Conservation (phyloP, 257 asterid species). For the Solanum virginianum region DNA sequence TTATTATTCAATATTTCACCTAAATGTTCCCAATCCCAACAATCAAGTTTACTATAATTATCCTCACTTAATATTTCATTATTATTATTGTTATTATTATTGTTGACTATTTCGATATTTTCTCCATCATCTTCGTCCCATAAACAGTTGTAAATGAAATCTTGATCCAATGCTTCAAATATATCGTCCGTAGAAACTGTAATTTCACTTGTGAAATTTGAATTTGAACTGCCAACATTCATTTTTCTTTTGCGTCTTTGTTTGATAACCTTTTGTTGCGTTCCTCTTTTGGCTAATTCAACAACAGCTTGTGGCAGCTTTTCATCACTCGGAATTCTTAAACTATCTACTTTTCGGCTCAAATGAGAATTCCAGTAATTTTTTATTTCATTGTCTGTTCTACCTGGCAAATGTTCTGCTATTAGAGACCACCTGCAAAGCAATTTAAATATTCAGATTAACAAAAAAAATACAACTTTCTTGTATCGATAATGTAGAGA, state of each 20-base stretch:
- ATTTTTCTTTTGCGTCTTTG: constrained; percentile 17
- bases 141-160: neutral
- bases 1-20: neutral
- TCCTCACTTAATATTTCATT: neutral
- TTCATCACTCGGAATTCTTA: constrained; percentile 17
- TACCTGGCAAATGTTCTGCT: constrained; percentile 66
- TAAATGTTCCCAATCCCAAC: constrained; percentile 22
- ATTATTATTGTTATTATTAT: neutral
- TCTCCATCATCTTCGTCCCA: neutral
- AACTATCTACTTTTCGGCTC: constrained; percentile 38
- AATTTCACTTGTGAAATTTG: neutral
- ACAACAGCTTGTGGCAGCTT: neutral
- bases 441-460: neutral
- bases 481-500: neutral
- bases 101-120: neutral
- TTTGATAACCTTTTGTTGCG: neutral
- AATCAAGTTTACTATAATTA: neutral
- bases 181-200: neutral
- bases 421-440: constrained; percentile 69
- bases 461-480: neutral
- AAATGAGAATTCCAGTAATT: constrained; percentile 89
- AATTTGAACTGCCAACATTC: neutral
- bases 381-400: constrained; percentile 95
- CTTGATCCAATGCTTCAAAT: neutral
- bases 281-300: constrained; percentile 2